Evolutionary conservation across 495 filamentous ascomycete species (phyloP).

Genomic region (Daldinia childiae): DNA sequence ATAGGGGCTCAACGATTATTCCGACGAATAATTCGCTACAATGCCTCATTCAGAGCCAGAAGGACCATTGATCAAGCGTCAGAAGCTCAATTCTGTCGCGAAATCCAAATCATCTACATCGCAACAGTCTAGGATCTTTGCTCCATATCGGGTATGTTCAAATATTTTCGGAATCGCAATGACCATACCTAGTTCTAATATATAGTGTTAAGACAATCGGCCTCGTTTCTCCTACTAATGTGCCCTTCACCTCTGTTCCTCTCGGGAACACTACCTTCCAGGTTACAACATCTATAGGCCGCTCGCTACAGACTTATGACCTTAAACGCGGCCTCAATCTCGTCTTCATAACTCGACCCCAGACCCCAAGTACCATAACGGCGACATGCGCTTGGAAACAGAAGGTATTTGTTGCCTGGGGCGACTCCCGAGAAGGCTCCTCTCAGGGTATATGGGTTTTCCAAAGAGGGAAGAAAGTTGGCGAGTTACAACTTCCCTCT

Average conservation of each 20-base stretch:
- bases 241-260: slow-evolving; percentile 88
- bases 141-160: slow-evolving; percentile 84
- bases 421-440: slow-evolving; percentile 58
- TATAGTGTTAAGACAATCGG: slow-evolving; percentile 79
- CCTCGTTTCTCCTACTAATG: slow-evolving; percentile 85
- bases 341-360: slow-evolving; percentile 88
- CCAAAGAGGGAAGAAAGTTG: slow-evolving; percentile 89
- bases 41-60: slow-evolving; percentile 63
- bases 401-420: slow-evolving; percentile 86
- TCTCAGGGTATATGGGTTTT: slow-evolving; percentile 88
- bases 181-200: slow-evolving; percentile 5
- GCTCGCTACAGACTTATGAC: slow-evolving; percentile 93
- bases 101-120: slow-evolving; percentile 47
- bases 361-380: slow-evolving; percentile 85
- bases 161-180: neutral
- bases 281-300: slow-evolving; percentile 92
- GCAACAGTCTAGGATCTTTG: slow-evolving; percentile 79
- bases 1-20: neutral
- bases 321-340: slow-evolving; percentile 86
- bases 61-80: slow-evolving; percentile 70
- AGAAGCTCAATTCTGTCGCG: slow-evolving; percentile 62
- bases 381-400: slow-evolving; percentile 90
- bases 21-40: neutral
- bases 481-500: slow-evolving; percentile 71
- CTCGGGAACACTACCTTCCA: slow-evolving; percentile 95